Evolutionary conservation across 257 asterid genomes (phyloP).

Genomic region (Lycium ferocissimum): DNA sequence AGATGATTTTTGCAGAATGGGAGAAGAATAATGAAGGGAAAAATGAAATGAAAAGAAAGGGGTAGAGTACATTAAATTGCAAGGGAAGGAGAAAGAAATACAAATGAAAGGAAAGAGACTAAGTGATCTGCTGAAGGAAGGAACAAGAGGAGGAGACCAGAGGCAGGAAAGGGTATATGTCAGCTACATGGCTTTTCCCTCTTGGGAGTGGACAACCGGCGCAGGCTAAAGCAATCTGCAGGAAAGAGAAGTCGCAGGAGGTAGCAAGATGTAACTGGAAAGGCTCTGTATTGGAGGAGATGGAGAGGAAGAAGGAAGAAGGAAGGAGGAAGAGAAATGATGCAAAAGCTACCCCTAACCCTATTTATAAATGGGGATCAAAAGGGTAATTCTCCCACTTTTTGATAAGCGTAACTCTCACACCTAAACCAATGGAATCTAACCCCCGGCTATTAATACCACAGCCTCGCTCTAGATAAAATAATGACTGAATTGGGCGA

Average conservation of each 20-base stretch:
- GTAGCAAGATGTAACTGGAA: not conserved
- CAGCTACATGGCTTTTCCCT: not conserved
- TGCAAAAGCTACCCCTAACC: not conserved
- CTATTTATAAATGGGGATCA: not conserved
- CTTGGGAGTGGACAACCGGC: not conserved
- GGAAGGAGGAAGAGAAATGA: slow-evolving; percentile 17
- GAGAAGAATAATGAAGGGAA: not conserved
- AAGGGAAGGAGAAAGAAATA: not conserved
- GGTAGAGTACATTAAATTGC: too few relatives aligned
- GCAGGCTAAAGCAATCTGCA: slow-evolving; percentile 1
- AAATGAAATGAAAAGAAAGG: not conserved
- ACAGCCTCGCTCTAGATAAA: not conserved
- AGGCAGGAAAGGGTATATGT: not conserved
- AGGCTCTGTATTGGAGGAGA: slow-evolving; percentile 1
- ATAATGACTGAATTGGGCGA: not conserved
- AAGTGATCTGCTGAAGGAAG: not conserved
- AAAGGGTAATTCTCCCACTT: slow-evolving; percentile 24
- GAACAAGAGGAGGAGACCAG: not conserved
- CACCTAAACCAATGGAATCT: not conserved
- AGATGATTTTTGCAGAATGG: not conserved
- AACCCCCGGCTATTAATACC: not conserved
- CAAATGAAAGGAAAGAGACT: not conserved
- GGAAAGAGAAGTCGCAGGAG: not conserved
- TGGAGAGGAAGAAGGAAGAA: not conserved
- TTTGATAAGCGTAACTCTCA: too few relatives aligned